These are phyloP conservation scores for Extremus antarcticus DNA, from an alignment of 495 filamentous ascomycete species.

Conservation along the genomic window DNA sequence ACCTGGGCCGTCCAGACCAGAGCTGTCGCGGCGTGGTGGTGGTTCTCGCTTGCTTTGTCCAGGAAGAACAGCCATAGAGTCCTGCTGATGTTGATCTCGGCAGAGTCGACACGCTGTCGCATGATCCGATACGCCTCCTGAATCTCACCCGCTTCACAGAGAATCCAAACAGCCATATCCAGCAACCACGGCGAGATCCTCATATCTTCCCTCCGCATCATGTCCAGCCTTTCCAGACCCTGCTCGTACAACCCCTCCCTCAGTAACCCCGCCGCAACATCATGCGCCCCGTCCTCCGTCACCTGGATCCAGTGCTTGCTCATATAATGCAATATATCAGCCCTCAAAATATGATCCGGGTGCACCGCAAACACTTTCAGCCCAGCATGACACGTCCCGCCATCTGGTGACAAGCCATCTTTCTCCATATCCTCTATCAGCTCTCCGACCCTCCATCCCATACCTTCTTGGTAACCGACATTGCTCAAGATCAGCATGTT, in stretches of 20 bases:
- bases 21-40: slow-evolving; percentile 32
- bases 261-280: slow-evolving; percentile 61
- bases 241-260: slow-evolving; percentile 73
- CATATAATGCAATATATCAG: slow-evolving; percentile 60
- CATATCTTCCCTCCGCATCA: slow-evolving; percentile 48
- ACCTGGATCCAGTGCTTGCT: slow-evolving; percentile 58
- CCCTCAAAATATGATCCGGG: slow-evolving; percentile 69
- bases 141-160: slow-evolving; percentile 59
- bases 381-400: slow-evolving; percentile 56
- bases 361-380: slow-evolving; percentile 72
- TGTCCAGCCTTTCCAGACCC: slow-evolving; percentile 61
- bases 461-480: slow-evolving; percentile 49
- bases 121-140: slow-evolving; percentile 63
- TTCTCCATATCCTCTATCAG: slow-evolving; percentile 61
- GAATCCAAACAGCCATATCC: slow-evolving; percentile 58
- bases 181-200: slow-evolving; percentile 58
- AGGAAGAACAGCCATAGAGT: slow-evolving; percentile 60
- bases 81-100: slow-evolving; percentile 35
- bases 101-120: slow-evolving; percentile 38
- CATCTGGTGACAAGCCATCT: slow-evolving; percentile 47
- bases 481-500: slow-evolving; percentile 63
- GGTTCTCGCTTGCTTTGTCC: slow-evolving; percentile 47
- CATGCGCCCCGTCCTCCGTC: slow-evolving; percentile 51
- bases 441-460: slow-evolving; percentile 45
- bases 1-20: slow-evolving; percentile 55